These are phyloP conservation scores for Colletotrichum lupini DNA, from an alignment of 2,329 filamentous ascomycete species.

Conservation along the genomic window DNA sequence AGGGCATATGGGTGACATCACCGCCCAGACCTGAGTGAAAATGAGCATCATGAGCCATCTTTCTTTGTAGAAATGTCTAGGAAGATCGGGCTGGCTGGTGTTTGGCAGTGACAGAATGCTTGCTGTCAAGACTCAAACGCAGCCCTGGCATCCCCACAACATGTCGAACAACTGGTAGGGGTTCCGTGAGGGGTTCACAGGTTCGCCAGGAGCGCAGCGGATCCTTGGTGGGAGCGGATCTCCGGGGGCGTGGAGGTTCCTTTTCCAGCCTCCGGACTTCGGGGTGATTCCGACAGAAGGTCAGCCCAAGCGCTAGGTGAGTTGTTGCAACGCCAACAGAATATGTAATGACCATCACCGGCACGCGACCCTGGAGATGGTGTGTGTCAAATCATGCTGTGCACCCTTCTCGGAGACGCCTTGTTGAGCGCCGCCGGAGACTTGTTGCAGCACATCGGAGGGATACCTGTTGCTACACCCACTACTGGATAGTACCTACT, in stretches of 20 bases:
- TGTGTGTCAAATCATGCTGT: slow-evolving; percentile 31
- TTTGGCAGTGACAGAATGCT: slow-evolving; percentile 8
- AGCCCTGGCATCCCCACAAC: slow-evolving; percentile 5
- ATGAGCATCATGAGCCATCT: neutral
- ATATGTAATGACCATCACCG: slow-evolving; percentile 20
- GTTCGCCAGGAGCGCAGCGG: slow-evolving; percentile 28
- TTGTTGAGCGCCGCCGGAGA: slow-evolving; percentile 21
- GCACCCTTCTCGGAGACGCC: slow-evolving; percentile 4
- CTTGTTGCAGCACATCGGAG: slow-evolving; percentile 5
- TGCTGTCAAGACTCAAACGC: neutral
- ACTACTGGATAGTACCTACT: neutral
- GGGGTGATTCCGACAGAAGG: slow-evolving; percentile 23
- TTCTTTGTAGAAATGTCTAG: neutral
- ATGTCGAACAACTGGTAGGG: slow-evolving; percentile 13
- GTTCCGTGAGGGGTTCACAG: slow-evolving; percentile 20
- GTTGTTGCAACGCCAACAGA: slow-evolving; percentile 28
- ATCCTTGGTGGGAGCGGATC: slow-evolving; percentile 25
- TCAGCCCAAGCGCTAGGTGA: slow-evolving; percentile 20
- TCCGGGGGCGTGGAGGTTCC: slow-evolving; percentile 31
- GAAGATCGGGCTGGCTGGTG: slow-evolving; percentile 3
- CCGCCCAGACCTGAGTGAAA: neutral
- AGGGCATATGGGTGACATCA: slow-evolving; percentile 18
- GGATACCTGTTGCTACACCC: neutral
- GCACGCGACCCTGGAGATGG: slow-evolving; percentile 19
- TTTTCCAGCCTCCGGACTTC: slow-evolving; percentile 30